Evolutionary conservation across 495 filamentous ascomycete species (phyloP).

Genomic region (Daldinia grandis): DNA sequence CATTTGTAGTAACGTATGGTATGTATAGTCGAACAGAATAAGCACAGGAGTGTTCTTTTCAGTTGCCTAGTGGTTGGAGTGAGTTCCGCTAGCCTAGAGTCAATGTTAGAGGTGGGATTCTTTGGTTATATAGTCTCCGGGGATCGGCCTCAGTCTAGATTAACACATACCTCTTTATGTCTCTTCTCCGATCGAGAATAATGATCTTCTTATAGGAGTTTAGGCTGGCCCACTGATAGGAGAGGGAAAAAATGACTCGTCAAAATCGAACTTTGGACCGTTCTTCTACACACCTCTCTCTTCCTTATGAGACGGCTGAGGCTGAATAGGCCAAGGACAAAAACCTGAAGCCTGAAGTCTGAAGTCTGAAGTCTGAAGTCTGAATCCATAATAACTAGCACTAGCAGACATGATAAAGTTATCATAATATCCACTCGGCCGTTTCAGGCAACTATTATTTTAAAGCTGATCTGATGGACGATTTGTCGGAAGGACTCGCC

Average conservation of each 20-base stretch:
- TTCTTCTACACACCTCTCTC: slow-evolving; percentile 30
- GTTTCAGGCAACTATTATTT: slow-evolving; percentile 24
- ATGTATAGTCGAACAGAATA: slow-evolving; percentile 8
- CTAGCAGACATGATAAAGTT: slow-evolving; percentile 2
- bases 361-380: slow-evolving; percentile 45
- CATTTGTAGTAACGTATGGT: slow-evolving; percentile 44
- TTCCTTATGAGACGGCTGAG: slow-evolving; percentile 56
- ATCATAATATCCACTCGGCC: not conserved
- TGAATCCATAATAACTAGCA: not conserved
- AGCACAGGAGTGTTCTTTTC: not conserved
- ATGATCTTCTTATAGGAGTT: slow-evolving; percentile 1
- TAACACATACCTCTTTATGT: slow-evolving; percentile 3
- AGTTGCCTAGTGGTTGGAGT: not conserved
- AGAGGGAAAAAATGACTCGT: slow-evolving; percentile 35
- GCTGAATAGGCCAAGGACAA: slow-evolving; percentile 46
- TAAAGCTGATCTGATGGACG: not conserved
- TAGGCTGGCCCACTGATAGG: slow-evolving; percentile 25
- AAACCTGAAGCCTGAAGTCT: slow-evolving; percentile 49
- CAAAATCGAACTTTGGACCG: slow-evolving; percentile 14
- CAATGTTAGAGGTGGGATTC: slow-evolving; percentile 6
- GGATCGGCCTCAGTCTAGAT: slow-evolving; percentile 6
- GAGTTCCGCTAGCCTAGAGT: not conserved
- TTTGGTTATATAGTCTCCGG: slow-evolving; percentile 13
- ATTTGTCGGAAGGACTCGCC: slow-evolving; percentile 1
- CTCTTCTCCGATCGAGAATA: slow-evolving; percentile 3